Percentiles rank a stretch among this genome's conserved stretches.
Conservation (phyloP, 1,284 basidiomycete species). For the Ustilago bromivora region DNA sequence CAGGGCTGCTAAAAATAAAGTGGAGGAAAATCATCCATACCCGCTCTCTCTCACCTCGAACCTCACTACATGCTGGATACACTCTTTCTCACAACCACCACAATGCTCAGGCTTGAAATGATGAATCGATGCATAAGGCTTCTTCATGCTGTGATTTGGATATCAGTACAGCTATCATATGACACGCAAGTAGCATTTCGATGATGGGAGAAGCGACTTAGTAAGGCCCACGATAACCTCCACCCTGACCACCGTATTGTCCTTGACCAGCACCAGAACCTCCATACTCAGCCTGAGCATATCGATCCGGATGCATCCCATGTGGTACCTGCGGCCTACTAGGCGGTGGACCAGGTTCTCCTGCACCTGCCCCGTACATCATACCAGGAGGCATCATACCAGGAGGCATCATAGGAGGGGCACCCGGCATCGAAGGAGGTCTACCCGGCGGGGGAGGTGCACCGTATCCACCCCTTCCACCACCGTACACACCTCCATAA, state of each 20-base stretch:
- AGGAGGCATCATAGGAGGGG: constrained; percentile 42
- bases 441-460: constrained; percentile 33
- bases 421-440: constrained; percentile 45
- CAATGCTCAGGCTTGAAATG: not conserved
- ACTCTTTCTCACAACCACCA: not conserved
- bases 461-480: constrained; percentile 19
- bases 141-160: not conserved
- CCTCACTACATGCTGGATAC: not conserved
- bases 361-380: constrained; percentile 16
- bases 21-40: constrained; percentile 5
- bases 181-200: not conserved
- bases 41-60: not conserved
- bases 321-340: constrained; percentile 44
- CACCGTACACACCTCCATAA: constrained; percentile 30
- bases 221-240: not conserved
- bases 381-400: constrained; percentile 36
- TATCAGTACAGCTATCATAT: constrained; percentile 14
- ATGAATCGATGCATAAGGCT: not conserved
- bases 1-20: not conserved
- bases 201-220: not conserved
- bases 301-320: constrained; percentile 59
- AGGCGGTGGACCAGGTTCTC: constrained; percentile 40
- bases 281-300: constrained; percentile 47
- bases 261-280: constrained; percentile 16
- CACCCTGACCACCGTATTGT: constrained; percentile 6